phyloP scores from a whole-genome alignment of 2,329 filamentous ascomycete genomes.

The Aspergillus sp. region DNA sequence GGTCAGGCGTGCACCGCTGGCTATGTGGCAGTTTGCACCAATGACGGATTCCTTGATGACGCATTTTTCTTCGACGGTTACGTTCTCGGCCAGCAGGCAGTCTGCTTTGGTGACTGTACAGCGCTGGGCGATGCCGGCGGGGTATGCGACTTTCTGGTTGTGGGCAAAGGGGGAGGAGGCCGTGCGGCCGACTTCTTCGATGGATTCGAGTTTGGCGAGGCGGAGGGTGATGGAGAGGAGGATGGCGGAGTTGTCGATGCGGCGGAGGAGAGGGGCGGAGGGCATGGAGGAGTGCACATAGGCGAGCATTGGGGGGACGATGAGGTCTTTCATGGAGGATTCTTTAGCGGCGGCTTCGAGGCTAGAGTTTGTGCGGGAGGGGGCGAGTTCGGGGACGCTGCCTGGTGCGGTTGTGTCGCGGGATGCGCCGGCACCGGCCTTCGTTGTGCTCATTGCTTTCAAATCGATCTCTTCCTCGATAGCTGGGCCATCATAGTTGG shows the following conservation, averaged over 20 bases:
- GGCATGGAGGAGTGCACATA: slow-evolving; percentile 61
- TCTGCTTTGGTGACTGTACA: slow-evolving; percentile 78
- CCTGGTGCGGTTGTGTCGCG: slow-evolving; percentile 2
- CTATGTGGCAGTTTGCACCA: slow-evolving; percentile 79
- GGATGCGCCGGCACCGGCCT: slow-evolving; percentile 22
- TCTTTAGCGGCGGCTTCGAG: background rate
- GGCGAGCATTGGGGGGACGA: slow-evolving; percentile 67
- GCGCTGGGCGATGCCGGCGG: slow-evolving; percentile 69
- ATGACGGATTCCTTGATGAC: slow-evolving; percentile 91
- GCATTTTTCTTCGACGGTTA: slow-evolving; percentile 78
- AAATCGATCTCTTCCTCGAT: slow-evolving; percentile 51
- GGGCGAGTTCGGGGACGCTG: slow-evolving; percentile 11
- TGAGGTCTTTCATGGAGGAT: slow-evolving; percentile 25
- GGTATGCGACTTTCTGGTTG: slow-evolving; percentile 70
- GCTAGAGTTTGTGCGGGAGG: slow-evolving; percentile 6
- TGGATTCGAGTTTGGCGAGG: slow-evolving; percentile 69
- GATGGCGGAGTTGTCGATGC: slow-evolving; percentile 79
- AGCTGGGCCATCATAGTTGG: slow-evolving; percentile 33
- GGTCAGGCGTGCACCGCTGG: slow-evolving; percentile 75
- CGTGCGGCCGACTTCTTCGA: slow-evolving; percentile 55
- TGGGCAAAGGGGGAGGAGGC: slow-evolving; percentile 69
- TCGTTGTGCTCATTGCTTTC: slow-evolving; percentile 48
- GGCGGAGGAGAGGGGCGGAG: slow-evolving; percentile 63
- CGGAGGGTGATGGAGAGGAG: slow-evolving; percentile 76
- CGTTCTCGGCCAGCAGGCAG: slow-evolving; percentile 79